Base-by-base conservation (phyloP, 139 green algal genomes). In the Chara braunii region DNA sequence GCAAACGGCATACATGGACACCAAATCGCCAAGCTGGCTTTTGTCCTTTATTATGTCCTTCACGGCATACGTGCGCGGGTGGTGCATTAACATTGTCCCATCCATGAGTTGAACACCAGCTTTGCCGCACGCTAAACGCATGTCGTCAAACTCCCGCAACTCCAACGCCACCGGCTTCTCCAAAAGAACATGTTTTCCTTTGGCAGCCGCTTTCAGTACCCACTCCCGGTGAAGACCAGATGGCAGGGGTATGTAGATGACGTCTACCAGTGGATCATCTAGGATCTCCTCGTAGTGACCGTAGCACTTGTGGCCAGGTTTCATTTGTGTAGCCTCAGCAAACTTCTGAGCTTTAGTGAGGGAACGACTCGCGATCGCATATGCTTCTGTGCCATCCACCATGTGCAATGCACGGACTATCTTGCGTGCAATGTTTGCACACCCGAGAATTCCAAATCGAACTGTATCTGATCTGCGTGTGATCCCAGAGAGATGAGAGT, bases 241-340 rank as follows among this genome's bases (percentile, higher is more conserved):
- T 42, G 80, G 80, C 23, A 85, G 72, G 1, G 80, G 68, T n/a
- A 85, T 77, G 43, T 85, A 85, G 3, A 85, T 78, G 1, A 64
- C 80, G n/a, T 80, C 50, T n/a, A 85, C 68, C 0, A 34, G 12
- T 0, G 57, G 8, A 22, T 75, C 72, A 5, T 69, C 50, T n/a
- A 85, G 37, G 22, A 85, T 48, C 24, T 73, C 78, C 3, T 79
- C 68, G 62, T 85, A 85, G 56, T 63, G 75, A 9, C 61, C 64
- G 30, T 83, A 84, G n/a, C 18, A 14, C 8, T 61, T 34, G n/a
- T 42, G 18, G 8, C 7, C 52, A 32, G 9, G 9, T n/a, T 8
- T 34, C 6, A 9, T 11, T 2, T 33, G 50, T 18, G 43, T 67
- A 12, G 74, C 71, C 5, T 74, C 34, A 9, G 80, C 61, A 32